Evolutionary conservation across 2,329 filamentous ascomycete genomes (phyloP).

Genomic region (Aspergillus latus): DNA sequence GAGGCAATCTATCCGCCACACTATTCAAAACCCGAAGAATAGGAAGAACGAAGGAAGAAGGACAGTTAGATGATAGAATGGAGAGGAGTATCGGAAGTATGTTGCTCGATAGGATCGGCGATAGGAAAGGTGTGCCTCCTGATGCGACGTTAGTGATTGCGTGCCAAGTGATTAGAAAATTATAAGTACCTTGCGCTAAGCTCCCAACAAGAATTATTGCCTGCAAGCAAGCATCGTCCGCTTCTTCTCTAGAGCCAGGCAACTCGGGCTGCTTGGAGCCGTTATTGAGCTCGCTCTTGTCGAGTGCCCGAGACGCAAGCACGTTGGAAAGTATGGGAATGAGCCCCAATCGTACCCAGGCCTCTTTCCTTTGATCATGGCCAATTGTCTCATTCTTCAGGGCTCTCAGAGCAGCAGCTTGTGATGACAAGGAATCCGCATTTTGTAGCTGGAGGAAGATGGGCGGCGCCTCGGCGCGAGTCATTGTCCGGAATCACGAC

Average conservation of each 20-base stretch:
- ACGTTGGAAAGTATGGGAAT: conserved; percentile 54
- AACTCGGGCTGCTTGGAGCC: conserved; percentile 21
- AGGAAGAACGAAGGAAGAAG: conserved; percentile 67
- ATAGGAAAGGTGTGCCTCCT: conserved; percentile 79
- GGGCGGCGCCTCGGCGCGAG: conserved; percentile 53
- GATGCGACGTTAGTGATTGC: conserved; percentile 24
- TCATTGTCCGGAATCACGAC: conserved; percentile 50
- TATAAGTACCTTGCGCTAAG: conserved; percentile 70
- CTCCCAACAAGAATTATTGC: conserved; percentile 82
- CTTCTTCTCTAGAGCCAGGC: conserved; percentile 52
- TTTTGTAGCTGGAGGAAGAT: conserved; percentile 59
- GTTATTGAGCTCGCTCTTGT: conserved; percentile 35
- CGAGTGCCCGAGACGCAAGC: conserved; percentile 47
- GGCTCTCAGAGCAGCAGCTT: conserved; percentile 61
- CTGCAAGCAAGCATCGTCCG: conserved; percentile 70
- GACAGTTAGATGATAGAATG: conserved; percentile 64
- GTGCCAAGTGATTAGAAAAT: not conserved
- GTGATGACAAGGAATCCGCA: conserved; percentile 46
- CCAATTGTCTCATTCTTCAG: conserved; percentile 91
- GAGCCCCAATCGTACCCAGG: conserved; percentile 69
- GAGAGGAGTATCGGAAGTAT: conserved; percentile 69
- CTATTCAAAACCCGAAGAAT: conserved; percentile 73
- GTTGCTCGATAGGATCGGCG: conserved; percentile 67
- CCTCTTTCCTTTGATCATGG: conserved; percentile 81
- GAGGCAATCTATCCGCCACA: conserved; percentile 64